Percentiles rank a stretch among this genome's conserved stretches.
Evolutionary conservation across 2,329 filamentous ascomycete species (phyloP).

Genomic region (Cladosporium colombiae): DNA sequence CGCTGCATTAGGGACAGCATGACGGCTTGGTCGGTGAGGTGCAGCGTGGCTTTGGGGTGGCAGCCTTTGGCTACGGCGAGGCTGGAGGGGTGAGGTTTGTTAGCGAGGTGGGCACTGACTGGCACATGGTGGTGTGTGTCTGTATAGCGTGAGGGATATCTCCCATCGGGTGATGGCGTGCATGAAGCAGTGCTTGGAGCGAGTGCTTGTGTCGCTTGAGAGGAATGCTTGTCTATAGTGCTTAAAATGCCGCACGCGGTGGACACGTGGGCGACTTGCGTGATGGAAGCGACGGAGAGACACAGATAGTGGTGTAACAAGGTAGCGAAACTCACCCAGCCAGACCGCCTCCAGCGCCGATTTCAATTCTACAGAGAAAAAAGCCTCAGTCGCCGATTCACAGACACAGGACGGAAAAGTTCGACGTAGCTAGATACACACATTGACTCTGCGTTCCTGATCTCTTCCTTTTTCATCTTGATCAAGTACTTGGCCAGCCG

Average conservation of each 20-base stretch:
- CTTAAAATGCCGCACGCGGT: not conserved
- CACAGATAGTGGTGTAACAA: not conserved
- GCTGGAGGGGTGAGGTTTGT: conserved; percentile 32
- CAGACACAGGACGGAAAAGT: not conserved
- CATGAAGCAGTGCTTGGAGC: not conserved
- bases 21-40: conserved; percentile 82
- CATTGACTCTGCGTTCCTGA: conserved; percentile 44
- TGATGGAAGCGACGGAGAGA: not conserved
- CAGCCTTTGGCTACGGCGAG: conserved; percentile 61
- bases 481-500: conserved; percentile 84
- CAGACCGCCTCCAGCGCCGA: conserved; percentile 88
- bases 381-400: conserved; percentile 5
- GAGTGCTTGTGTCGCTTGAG: not conserved
- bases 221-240: conserved; percentile 5
- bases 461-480: conserved; percentile 64
- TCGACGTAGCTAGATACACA: not conserved
- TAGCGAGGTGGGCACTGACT: not conserved
- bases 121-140: not conserved
- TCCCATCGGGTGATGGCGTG: conserved; percentile 2
- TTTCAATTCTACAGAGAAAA: conserved; percentile 66
- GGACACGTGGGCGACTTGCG: not conserved
- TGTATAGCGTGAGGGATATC: not conserved
- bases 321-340: conserved; percentile 58
- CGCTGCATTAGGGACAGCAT: conserved; percentile 85
- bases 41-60: conserved; percentile 58